These are phyloP conservation scores for Allantophomopsis lycopodina DNA, from an alignment of 2,329 filamentous ascomycete species.

Conservation along the genomic window DNA sequence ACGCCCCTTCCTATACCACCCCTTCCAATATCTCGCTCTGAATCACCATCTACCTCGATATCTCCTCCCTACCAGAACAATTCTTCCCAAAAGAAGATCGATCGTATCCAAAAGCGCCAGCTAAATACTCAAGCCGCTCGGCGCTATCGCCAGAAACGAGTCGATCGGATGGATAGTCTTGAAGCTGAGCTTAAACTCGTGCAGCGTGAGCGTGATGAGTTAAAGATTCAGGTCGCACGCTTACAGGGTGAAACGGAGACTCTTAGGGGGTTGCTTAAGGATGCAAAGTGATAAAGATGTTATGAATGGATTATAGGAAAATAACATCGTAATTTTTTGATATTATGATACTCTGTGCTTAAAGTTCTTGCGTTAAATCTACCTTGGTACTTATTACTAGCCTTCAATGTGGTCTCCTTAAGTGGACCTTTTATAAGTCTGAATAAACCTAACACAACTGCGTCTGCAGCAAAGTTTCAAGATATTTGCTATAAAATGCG, in stretches of 20 bases:
- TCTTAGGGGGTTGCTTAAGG: constrained; percentile 31
- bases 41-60: background rate
- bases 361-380: too few relatives aligned
- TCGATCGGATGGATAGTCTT: constrained; percentile 50
- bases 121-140: constrained; percentile 60
- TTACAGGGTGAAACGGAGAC: constrained; percentile 52
- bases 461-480: too few relatives aligned
- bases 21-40: background rate
- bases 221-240: constrained; percentile 46
- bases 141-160: constrained; percentile 56
- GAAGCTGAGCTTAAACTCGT: constrained; percentile 44
- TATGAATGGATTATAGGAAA: too few relatives aligned
- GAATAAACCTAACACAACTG: too few relatives aligned
- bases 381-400: too few relatives aligned
- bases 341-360: too few relatives aligned
- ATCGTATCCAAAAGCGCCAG: constrained; percentile 35
- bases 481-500: too few relatives aligned
- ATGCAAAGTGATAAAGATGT: too few relatives aligned
- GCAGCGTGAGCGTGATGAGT: constrained; percentile 46
- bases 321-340: too few relatives aligned
- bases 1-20: background rate
- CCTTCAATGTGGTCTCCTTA: too few relatives aligned
- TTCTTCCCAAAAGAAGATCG: constrained; percentile 1
- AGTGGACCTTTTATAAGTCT: too few relatives aligned
- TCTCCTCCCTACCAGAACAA: background rate